Conservation (phyloP, 169 alveolate genomes). For the Plasmodium chabaudi region DNA sequence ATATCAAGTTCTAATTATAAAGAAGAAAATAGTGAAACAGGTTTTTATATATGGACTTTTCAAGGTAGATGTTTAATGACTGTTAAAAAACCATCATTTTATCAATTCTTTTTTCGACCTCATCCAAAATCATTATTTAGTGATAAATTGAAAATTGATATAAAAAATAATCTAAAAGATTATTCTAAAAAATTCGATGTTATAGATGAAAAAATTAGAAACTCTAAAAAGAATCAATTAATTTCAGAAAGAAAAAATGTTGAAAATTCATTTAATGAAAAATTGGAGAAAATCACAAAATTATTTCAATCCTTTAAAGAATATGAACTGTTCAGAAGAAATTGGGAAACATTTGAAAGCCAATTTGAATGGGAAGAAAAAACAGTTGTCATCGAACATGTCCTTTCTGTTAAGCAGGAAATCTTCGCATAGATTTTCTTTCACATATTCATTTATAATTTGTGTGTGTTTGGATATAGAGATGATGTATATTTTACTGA, state of each 20-base stretch:
- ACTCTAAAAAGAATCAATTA: conserved; percentile 81
- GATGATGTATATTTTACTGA: background rate
- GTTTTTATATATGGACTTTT: conserved; percentile 90
- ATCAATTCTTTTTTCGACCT: conserved; percentile 91
- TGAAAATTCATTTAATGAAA: conserved; percentile 27
- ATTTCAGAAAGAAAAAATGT: conserved; percentile 76
- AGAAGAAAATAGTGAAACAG: conserved; percentile 87
- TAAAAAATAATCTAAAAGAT: conserved; percentile 89
- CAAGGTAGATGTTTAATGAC: conserved; percentile 91
- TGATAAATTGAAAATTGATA: conserved; percentile 85
- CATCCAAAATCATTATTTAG: conserved; percentile 91
- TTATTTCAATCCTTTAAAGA: conserved; percentile 64
- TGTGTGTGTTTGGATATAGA: background rate
- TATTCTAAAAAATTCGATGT: conserved; percentile 83
- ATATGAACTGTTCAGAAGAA: conserved; percentile 76
- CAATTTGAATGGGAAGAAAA: conserved; percentile 83
- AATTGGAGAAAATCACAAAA: conserved; percentile 36
- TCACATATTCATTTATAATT: background rate
- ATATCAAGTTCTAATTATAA: conserved; percentile 14
- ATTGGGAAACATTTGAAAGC: conserved; percentile 81
- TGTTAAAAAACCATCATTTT: conserved; percentile 87
- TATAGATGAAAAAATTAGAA: conserved; percentile 87
- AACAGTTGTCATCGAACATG: conserved; percentile 63
- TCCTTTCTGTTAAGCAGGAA: conserved; percentile 64
- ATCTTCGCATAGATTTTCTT: conserved; percentile 10